Evolutionary conservation across 345 rosid species (phyloP), one percentile per base, ranked within the genome.

Genomic region (Gossypium longicalyx): DNA sequence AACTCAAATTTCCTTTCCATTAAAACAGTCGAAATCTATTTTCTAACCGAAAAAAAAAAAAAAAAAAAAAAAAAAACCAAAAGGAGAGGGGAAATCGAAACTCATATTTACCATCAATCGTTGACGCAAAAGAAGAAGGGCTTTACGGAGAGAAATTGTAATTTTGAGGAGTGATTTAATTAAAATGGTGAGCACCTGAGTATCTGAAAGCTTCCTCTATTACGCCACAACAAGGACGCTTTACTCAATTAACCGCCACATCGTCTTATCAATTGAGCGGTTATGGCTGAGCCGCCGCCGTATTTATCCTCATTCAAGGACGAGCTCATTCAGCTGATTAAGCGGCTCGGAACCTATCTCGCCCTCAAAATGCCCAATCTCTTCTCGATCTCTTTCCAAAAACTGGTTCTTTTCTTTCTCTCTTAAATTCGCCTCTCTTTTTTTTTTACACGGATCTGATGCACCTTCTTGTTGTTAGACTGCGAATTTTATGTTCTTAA

Each of bases 261-360:
- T 64, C 53, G 66, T 53, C 41, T 49, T 20, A 15, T 51, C 20
- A 49, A 61, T 60, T 11, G 66, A 34, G 61, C 45, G 58, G 67
- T 63, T 58, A 90, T 90, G 94, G 88, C 89, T 52, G 91, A 87
- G 71, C 76, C 87, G 67, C 82, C 88, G 6, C 78, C 82, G 45
- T 78, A 83, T 8, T 82, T n/a, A 4, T 51, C 60, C 1, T 84
- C 93, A 67, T 85, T 97, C 20, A 88, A 85, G 73, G 99, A 91
- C 48, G 97, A 93, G 79, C 82, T 93, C 70, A 76, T 93, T 51
- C 93, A 90, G 81, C 89, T 93, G 76, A 88, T 96, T 78, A 96
- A 91, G 81, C 94, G 97, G 9, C 84, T 96, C 70, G 92, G 99
- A 56, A 94, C 97, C 59, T 93, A 84, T 82, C 80, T 96, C 73